These are phyloP conservation scores for Seminavis robusta DNA, from an alignment of 108 stramenopile species.

Conservation along the genomic window DNA sequence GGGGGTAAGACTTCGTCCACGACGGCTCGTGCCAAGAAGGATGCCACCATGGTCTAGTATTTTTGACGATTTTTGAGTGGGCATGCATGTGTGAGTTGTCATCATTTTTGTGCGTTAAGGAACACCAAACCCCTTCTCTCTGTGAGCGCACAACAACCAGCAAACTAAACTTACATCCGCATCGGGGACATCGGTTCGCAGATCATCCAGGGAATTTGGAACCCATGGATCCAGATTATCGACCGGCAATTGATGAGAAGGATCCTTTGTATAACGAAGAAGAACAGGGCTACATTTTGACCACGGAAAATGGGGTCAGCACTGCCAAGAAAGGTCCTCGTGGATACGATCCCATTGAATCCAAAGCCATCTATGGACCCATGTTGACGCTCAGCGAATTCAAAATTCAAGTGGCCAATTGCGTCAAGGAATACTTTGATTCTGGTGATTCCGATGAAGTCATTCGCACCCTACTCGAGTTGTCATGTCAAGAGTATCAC, in stretches of 20 bases:
- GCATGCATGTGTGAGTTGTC: conserved; percentile 1
- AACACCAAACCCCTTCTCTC: too few species aligned
- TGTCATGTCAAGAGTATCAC: conserved; percentile 71
- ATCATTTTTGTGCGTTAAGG: too few species aligned
- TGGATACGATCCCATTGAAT: conserved; percentile 42
- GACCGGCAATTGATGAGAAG: conserved; percentile 69
- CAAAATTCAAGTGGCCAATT: conserved; percentile 70
- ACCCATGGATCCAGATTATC: too few species aligned
- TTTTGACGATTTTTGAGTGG: too few species aligned
- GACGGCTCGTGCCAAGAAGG: conserved; percentile 91
- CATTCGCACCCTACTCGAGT: conserved; percentile 68
- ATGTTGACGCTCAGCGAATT: conserved; percentile 83
- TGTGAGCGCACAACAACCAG: too few species aligned
- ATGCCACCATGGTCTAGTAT: conserved; percentile 72
- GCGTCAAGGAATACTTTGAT: conserved; percentile 72
- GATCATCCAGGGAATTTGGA: conserved; percentile 81
- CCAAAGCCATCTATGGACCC: conserved; percentile 67
- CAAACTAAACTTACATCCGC: conserved; percentile 50
- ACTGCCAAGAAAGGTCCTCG: conserved; percentile 32
- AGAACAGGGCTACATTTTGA: conserved; percentile 58
- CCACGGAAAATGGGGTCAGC: conserved; percentile 16
- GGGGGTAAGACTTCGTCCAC: conserved; percentile 95
- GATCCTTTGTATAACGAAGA: conserved; percentile 86
- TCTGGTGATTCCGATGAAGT: conserved; percentile 78
- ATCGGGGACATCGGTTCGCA: conserved; percentile 87